Conservation (phyloP, 768 basidiomycete species). For the Ramaria sp. region DNA sequence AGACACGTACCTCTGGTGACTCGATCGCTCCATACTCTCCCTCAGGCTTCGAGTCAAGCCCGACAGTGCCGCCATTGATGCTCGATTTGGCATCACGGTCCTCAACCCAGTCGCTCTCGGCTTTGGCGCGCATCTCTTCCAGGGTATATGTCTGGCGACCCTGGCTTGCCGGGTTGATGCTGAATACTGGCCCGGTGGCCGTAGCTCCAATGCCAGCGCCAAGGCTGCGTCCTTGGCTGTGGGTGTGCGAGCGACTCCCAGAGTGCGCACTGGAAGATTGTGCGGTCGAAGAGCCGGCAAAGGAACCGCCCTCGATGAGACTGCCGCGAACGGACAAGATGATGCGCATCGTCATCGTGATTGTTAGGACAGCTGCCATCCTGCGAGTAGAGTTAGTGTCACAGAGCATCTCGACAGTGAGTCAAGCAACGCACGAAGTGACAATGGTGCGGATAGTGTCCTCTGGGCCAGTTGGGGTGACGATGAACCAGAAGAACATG, state of each 20-base stretch:
- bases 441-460: slow-evolving; percentile 79
- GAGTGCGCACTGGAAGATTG: slow-evolving; percentile 19
- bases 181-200: slow-evolving; percentile 12
- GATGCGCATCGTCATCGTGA: slow-evolving; percentile 83
- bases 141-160: slow-evolving; percentile 21
- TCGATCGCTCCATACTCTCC: background rate
- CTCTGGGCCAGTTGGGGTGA: slow-evolving; percentile 43
- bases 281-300: slow-evolving; percentile 40
- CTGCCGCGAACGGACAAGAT: slow-evolving; percentile 72
- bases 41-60: background rate
- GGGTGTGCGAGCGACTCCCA: slow-evolving; percentile 28
- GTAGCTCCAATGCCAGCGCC: slow-evolving; percentile 19
- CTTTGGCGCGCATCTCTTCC: slow-evolving; percentile 20
- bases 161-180: slow-evolving; percentile 15
- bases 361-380: slow-evolving; percentile 81
- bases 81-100: slow-evolving; percentile 27
- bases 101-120: slow-evolving; percentile 29
- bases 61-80: background rate
- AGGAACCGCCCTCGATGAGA: slow-evolving; percentile 60
- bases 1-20: background rate
- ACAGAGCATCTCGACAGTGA: background rate
- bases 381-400: slow-evolving; percentile 17
- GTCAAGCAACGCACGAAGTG: slow-evolving; percentile 33
- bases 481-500: slow-evolving; percentile 81
- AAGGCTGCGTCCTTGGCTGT: slow-evolving; percentile 30